Evolutionary conservation across 495 filamentous ascomycete species (phyloP), one percentile per base, ranked within the genome.

Genomic region (Xylaria grammica): DNA sequence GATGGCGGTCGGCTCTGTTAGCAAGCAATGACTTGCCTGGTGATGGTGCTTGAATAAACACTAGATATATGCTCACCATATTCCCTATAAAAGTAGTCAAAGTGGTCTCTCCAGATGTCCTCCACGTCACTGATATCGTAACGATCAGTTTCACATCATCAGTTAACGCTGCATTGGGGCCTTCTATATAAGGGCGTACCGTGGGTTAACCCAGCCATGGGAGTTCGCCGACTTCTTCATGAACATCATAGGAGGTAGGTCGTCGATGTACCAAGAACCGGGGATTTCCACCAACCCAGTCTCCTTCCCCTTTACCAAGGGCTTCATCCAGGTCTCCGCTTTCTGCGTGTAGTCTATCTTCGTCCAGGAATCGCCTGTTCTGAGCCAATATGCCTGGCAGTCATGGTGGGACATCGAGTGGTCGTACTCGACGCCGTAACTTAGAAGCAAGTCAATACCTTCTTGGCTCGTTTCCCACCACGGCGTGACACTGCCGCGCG

Each of bases 391-490:
- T 30, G 74, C 73, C 56, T 83, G 77, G 29, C 78, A 84, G 67
- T 87, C 84, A 57, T 82, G 79, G 56, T 82, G 80, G 40, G 77
- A 44, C 54, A 58, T 29, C 36, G 54, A 58, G 45, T 58, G 54
- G 17, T 58, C 54, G 36, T 58, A 85, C 69, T 91, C 85, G 26
- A 92, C 86, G 0, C 89, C 89, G 67, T 89, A 91, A 24, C 80
- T 82, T 22, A 91, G 79, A 63, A 92, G 75, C 61, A 91, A 77
- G 46, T 90, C 85, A 0, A 87, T 85, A 50, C 87, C 86, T 69
- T 92, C 90, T 51, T 84, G 80, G 65, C 79, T 84, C 4, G 86
- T 87, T 64, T 89, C 85, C 90, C 89, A 93, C 80, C 81, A 84
- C 0, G 85, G 86, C 17, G 86, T 86, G 1, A 91, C 89, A 48